Evolutionary conservation across 2,329 filamentous ascomycete genomes (phyloP), one percentile per base, ranked within the genome.

Genomic region (Sporothrix pallida): DNA sequence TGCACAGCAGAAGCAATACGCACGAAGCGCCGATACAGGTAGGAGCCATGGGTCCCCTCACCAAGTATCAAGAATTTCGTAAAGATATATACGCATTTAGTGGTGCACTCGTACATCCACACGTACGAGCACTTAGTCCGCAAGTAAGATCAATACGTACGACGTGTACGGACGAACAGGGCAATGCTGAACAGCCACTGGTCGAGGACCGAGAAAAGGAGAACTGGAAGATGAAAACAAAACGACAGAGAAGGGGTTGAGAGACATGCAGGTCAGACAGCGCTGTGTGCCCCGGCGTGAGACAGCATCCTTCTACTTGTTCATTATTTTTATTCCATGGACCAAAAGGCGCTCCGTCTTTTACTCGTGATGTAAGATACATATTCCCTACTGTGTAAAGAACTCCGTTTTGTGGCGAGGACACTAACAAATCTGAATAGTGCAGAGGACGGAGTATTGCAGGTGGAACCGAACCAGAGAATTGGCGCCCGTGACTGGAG

Each of bases 231-330:
- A 6, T 15, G 65, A 31, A 12, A 15, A 17, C 9, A 26, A 8
- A 23, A 37, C 46, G 2, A 37, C 15, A 48, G n/a, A 52, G 67
- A 54, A 31, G n/a, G 52, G 67, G 56, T 63, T 69, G 56, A 65
- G 48, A 73, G 68, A 56, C 72, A 73, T 65, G 56, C 50, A 52
- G 48, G 65, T 65, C 17, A 62, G 50, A 72, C 71, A 46, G 31
- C 31, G 20, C 20, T 63, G 60, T 44, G 2, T 17, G 12, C 67
- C 50, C 54, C 54, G 69, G 3, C 13, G 56, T 62, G 44, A 52
- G 54, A 62, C 69, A 52, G 10, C 44, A n/a, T 31, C 23, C 8
- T 52, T 23, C 46, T 50, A 3, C 31, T 20, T 52, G 20, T 5
- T 46, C 1, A 2, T 31, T 23, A 31, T 54, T 7, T 9, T 48